Base-by-base conservation (phyloP, 352 stramenopile species). In the Phytopythium cucurbitacearum region DNA sequence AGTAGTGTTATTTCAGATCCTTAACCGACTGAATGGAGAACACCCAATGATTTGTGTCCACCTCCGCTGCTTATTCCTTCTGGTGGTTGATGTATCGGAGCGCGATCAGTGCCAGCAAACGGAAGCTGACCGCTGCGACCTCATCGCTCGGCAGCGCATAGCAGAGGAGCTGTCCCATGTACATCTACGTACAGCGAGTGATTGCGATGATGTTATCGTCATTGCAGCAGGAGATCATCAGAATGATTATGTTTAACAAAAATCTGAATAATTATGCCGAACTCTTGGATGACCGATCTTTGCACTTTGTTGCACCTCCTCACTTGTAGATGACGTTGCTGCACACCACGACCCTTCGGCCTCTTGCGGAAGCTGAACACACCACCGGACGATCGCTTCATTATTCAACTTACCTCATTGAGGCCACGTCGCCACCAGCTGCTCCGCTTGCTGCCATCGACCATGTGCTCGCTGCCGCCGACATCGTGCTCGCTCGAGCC, bases 341-440 rank as follows among this genome's bases (percentile, higher is more conserved):
- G 21, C 21, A 28, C 21, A 28, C 21, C 2, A 2, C 21, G 21
- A 28, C 21, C 21, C 21, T 28, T 28, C 2, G 56, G 39, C 3
- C 28, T 37, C 10, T 45, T 60, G 5, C 50, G 13, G 63, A 65
- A 60, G n/a, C 58, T 34, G 44, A 66, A 70, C 16, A 61, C 56
- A 41, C 64, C 59, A 65, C 96, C 85, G 40, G 40, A 64, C 74
- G 49, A 78, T 64, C 85, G 47, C 96, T 87, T 1, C 85, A 73
- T n/a, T 44, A 12, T 44, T 44, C 40, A 7, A 44, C 21, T 15
- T 44, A n/a, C 48, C 43, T 68, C 73, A 43, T 85, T 64, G 82
- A 56, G 97, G 85, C 64, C 96, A 95, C 5, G 92, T 51, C 7
- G 77, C 67, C 9, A 95, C 43, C 2, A 86, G 67, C 3, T 58